Base-by-base conservation (phyloP, 2,329 filamentous ascomycete genomes). In the Alternaria gaisen region DNA sequence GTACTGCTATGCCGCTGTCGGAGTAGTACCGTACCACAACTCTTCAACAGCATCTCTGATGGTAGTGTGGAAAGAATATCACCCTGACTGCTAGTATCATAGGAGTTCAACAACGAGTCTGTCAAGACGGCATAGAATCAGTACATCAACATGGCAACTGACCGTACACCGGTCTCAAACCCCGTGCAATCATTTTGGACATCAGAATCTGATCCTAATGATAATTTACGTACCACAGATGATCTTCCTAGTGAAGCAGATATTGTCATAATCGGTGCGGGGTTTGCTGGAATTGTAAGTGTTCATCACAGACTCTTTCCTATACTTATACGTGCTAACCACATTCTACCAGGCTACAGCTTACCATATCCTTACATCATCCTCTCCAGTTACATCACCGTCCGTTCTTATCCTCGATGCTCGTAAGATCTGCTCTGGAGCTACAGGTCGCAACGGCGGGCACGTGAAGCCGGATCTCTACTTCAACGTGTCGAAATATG, bases 201-300 rank as follows among this genome's bases (percentile, higher is more conserved):
- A 4, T 42, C 52, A 8, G 18, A 38, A 24, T 22, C 40, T 34
- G 30, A 36, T 12, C 41, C 28, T 46, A 34, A 44, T 20, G 52
- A 55, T 20, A 14, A 55, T 18, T 22, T 46, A 36, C 41, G 30
- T 18, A 36, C 26, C 34, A 55, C 41, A 16, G n/a, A 32, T 22
- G 18, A 36, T 36, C 47, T 58, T 14, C 38, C 55, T 7, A 32
- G 30, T 6, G 42, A 44, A 8, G 38, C 34, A 26, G 51, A 56
- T 48, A 53, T 77, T 67, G 75, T 90, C 58, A 88, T 90, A 55
- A 77, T 90, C 41, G 88, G 88, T 30, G 85, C 85, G 7, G 88
- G 88, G 38, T 84, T 88, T 36, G 22, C 52, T 20, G 32, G 12
- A 6, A 16, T 55, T 10, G 52, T 34, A n/a, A 32, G 52, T 32